phyloP scores from a whole-genome alignment of 805 yeast genomes.

The Yarrowia hollandica region DNA sequence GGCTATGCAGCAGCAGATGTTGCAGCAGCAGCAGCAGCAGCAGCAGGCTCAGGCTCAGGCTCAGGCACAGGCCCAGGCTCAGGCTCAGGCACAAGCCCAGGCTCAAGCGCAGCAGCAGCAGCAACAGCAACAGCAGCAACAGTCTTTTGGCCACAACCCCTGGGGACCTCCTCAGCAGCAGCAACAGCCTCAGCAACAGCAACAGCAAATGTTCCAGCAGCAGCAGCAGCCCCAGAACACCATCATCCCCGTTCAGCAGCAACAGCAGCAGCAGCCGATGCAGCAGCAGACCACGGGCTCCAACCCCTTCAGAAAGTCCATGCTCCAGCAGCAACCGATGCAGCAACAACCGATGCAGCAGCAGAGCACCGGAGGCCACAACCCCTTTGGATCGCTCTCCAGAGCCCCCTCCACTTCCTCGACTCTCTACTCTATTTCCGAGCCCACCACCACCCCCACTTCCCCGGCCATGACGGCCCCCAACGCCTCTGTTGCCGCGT shows the following conservation, averaged over 20 bases:
- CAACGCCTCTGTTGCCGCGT: conserved; percentile 31
- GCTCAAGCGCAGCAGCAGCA: conserved; percentile 32
- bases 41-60: conserved; percentile 21
- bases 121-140: conserved; percentile 34
- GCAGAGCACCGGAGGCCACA: conserved; percentile 2
- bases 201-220: conserved; percentile 1
- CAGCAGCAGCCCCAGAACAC: conserved; percentile 2
- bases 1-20: conserved; percentile 32
- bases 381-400: conserved; percentile 36
- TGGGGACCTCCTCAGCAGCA: conserved; percentile 31
- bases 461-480: conserved; percentile 38
- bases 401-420: conserved; percentile 34
- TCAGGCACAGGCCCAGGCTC: conserved; percentile 33
- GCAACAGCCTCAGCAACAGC: conserved; percentile 32
- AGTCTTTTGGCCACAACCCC: conserved; percentile 30
- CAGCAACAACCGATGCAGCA: conserved; percentile 20
- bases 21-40: conserved; percentile 33
- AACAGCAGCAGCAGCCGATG: conserved; percentile 1
- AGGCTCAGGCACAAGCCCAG: conserved; percentile 32
- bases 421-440: conserved; percentile 29
- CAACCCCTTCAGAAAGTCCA: conserved; percentile 34
- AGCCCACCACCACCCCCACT: conserved; percentile 32
- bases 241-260: neutral
- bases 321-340: conserved; percentile 20
- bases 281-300: conserved; percentile 30